phyloP scores from a whole-genome alignment of 179 eudicot genomes.

The Carnegiea gigantea region DNA sequence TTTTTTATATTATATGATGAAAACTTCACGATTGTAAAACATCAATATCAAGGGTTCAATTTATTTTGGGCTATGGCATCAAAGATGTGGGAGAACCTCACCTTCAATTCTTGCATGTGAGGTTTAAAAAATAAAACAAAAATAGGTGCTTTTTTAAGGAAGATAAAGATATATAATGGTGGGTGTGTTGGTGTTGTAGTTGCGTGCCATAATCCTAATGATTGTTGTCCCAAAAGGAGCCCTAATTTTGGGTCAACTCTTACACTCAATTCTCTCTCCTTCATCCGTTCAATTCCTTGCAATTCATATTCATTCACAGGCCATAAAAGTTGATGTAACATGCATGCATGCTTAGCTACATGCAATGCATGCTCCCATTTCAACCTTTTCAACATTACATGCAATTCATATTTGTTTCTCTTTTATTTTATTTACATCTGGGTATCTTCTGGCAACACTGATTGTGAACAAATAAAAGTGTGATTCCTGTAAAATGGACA shows the following conservation, averaged over 20 bases:
- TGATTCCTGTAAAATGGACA: too few species aligned
- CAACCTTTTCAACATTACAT: too few species aligned
- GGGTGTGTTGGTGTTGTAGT: neutral
- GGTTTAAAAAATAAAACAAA: neutral
- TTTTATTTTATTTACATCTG: too few species aligned
- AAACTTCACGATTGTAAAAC: too few species aligned
- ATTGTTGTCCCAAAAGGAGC: neutral
- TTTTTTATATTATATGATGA: too few species aligned
- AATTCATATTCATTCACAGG: conserved; percentile 1
- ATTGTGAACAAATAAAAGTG: too few species aligned
- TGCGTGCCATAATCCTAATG: neutral
- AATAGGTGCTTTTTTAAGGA: neutral
- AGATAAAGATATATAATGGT: neutral
- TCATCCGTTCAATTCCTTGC: neutral
- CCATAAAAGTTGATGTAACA: conserved; percentile 7
- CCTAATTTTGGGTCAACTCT: neutral
- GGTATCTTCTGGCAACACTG: too few species aligned
- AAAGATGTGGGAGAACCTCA: neutral
- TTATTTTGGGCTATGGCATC: too few species aligned
- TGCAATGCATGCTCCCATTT: neutral
- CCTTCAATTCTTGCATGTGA: too few species aligned
- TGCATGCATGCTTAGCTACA: neutral
- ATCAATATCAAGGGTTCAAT: too few species aligned
- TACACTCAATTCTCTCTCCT: conserved; percentile 6
- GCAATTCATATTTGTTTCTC: too few species aligned